phyloP scores from a whole-genome alignment of 257 asterid genomes.

The Lavandula angustifolia region DNA sequence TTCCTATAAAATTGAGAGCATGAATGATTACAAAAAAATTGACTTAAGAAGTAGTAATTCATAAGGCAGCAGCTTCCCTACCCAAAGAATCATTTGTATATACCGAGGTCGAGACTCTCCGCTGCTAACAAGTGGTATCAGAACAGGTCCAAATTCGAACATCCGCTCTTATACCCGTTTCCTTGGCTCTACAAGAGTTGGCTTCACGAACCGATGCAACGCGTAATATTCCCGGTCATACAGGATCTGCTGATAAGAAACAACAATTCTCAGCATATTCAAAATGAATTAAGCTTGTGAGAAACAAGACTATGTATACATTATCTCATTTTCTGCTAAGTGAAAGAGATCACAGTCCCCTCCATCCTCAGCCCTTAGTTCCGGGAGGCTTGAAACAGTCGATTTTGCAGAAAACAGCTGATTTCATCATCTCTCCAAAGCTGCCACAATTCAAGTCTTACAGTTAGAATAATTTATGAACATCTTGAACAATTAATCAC shows the following conservation, averaged over 20 bases:
- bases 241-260: not conserved
- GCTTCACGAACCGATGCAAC: conserved; percentile 10
- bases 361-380: conserved; percentile 59
- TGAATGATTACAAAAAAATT: no score
- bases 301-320: conserved; percentile 18
- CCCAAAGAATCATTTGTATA: not conserved
- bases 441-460: conserved; percentile 60
- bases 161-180: conserved; percentile 1
- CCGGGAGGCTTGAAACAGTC: conserved; percentile 91
- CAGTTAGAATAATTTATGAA: no score
- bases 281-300: conserved; percentile 21
- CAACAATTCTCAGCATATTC: conserved; percentile 4
- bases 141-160: not conserved
- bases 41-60: no score
- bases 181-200: not conserved
- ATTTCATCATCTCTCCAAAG: conserved; percentile 90
- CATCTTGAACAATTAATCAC: conserved; percentile 17
- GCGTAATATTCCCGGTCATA: no score
- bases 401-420: conserved; percentile 92
- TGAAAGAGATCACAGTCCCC: conserved; percentile 35
- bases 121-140: not conserved
- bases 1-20: no score
- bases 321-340: conserved; percentile 32
- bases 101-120: not conserved
- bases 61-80: conserved; percentile 11